These are phyloP conservation scores for Pezicula neosporulosa DNA, from an alignment of 2,329 filamentous ascomycete species.

Conservation along the genomic window DNA sequence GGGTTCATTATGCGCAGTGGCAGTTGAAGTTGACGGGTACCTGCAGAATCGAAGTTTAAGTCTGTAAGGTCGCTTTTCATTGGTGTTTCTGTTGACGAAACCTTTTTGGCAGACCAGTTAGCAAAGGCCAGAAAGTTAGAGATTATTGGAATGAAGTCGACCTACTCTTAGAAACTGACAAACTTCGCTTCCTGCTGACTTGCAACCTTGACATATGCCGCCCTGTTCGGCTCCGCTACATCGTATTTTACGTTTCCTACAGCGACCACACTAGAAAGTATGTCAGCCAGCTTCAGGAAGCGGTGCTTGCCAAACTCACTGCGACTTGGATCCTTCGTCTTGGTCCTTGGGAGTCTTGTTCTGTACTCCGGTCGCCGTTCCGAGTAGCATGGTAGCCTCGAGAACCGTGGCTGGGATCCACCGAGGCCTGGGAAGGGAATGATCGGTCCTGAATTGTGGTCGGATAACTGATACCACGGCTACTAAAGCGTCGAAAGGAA, in stretches of 20 bases:
- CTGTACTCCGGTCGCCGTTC: constrained; percentile 14
- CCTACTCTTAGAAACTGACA: constrained; percentile 81
- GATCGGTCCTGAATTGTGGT: constrained; percentile 25
- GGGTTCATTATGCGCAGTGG: constrained; percentile 17
- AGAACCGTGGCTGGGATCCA: constrained; percentile 5
- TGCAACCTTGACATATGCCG: constrained; percentile 79
- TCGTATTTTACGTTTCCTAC: constrained; percentile 89
- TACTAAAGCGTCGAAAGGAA: constrained; percentile 18
- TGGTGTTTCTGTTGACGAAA: constrained; percentile 22
- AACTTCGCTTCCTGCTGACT: constrained; percentile 62
- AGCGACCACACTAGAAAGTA: constrained; percentile 70
- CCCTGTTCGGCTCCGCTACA: constrained; percentile 86
- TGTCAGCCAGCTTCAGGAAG: neutral
- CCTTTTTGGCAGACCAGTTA: constrained; percentile 9
- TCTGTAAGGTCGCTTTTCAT: constrained; percentile 20
- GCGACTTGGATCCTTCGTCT: constrained; percentile 48
- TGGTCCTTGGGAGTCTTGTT: constrained; percentile 18
- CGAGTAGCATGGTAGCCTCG: constrained; percentile 15
- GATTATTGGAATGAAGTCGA: neutral
- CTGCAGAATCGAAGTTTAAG: constrained; percentile 17
- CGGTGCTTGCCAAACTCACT: constrained; percentile 30
- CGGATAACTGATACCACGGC: constrained; percentile 20
- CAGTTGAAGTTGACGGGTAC: constrained; percentile 15
- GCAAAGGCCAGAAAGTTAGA: constrained; percentile 7
- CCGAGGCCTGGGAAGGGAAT: constrained; percentile 8